These are phyloP conservation scores for Colletotrichum orchidophilum DNA, from an alignment of 2,329 filamentous ascomycete genomes.

Conservation along the genomic window DNA sequence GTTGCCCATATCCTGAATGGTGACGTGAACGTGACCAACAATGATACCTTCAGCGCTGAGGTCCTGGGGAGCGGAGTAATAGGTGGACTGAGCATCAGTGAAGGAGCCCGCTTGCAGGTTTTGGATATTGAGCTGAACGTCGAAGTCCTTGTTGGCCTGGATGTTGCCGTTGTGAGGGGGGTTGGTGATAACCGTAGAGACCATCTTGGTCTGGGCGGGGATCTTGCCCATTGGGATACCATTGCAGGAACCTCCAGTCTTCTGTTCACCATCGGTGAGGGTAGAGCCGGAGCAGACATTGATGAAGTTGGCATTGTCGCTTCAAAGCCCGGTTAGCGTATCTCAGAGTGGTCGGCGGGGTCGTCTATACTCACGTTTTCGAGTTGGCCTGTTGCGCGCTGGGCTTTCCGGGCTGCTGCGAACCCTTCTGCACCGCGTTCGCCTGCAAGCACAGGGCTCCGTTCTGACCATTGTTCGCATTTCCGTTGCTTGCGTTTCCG, in stretches of 20 bases:
- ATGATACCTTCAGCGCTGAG: conserved; percentile 58
- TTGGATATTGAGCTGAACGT: conserved; percentile 59
- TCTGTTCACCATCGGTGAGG: conserved; percentile 69
- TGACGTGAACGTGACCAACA: conserved; percentile 69
- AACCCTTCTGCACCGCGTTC: conserved; percentile 59
- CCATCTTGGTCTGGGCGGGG: conserved; percentile 63
- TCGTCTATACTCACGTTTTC: conserved; percentile 53
- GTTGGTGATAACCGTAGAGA: conserved; percentile 63
- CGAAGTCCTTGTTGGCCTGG: conserved; percentile 57
- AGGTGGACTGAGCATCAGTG: conserved; percentile 67
- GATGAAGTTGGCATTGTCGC: conserved; percentile 69
- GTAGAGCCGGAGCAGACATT: conserved; percentile 66
- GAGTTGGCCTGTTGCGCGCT: conserved; percentile 61
- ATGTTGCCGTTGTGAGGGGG: conserved; percentile 63
- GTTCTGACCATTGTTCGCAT: conserved; percentile 34
- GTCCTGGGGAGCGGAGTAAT: conserved; percentile 68
- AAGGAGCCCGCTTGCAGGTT: conserved; percentile 68
- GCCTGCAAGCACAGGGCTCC: conserved; percentile 13
- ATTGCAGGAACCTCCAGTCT: conserved; percentile 69
- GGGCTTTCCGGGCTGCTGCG: conserved; percentile 56
- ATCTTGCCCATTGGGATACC: conserved; percentile 71
- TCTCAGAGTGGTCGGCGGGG: not conserved
- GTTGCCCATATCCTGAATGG: conserved; percentile 64
- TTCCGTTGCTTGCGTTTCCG: conserved; percentile 36
- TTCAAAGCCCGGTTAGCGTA: conserved; percentile 38